Evolutionary conservation across 1,284 basidiomycete species (phyloP).

Genomic region (Leccinum pachyderme): DNA sequence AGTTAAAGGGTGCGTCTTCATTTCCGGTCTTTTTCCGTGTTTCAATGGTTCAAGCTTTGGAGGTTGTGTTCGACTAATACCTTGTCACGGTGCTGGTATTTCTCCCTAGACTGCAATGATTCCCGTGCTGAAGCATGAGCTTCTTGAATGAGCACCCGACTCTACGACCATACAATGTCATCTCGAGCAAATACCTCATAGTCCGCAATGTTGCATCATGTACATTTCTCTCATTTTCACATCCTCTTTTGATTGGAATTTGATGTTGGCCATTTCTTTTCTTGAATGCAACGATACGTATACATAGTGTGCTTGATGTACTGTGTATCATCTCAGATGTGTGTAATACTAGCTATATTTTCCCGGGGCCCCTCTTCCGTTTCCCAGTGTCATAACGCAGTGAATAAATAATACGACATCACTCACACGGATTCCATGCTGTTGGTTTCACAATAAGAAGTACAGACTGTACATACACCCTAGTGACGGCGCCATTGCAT

Average conservation of each 20-base stretch:
- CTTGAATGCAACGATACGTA: background rate
- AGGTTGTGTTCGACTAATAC: background rate
- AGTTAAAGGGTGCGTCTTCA: constrained; percentile 2
- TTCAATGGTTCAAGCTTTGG: background rate
- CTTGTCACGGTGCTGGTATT: background rate
- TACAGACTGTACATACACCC: background rate
- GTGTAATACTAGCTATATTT: no score
- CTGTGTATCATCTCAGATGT: no score
- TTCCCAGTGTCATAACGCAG: no score
- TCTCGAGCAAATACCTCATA: background rate
- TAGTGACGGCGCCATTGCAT: background rate
- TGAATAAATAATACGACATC: background rate
- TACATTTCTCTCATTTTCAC: background rate
- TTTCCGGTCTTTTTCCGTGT: background rate
- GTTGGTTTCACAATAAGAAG: background rate
- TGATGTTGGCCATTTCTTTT: background rate
- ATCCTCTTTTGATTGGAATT: background rate
- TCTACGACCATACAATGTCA: background rate
- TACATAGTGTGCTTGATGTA: no score
- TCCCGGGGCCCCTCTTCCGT: no score
- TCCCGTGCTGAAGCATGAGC: background rate
- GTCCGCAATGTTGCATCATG: no score
- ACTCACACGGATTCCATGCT: background rate
- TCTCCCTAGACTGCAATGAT: background rate
- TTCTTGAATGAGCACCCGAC: no score